phyloP scores from a whole-genome alignment of 345 rosid species.

The Microcos paniculata region DNA sequence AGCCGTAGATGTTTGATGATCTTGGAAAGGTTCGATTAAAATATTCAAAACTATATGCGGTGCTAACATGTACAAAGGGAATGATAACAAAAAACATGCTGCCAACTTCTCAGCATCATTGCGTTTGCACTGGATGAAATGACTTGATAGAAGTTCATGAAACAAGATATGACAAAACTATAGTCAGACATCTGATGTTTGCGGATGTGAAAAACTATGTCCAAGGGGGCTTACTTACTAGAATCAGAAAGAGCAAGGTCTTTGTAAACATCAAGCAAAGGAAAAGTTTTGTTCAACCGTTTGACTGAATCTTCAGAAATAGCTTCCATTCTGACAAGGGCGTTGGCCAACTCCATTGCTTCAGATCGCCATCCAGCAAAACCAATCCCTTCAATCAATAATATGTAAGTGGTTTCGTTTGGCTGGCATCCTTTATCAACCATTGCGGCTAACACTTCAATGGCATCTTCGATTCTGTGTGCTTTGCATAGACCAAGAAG shows the following conservation, averaged over 20 bases:
- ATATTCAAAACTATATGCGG: no score
- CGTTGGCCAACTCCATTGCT: conserved; percentile 69
- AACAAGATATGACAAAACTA: neutral
- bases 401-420: conserved; percentile 66
- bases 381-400: conserved; percentile 75
- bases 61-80: no score
- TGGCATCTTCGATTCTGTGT: conserved; percentile 61
- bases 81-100: no score
- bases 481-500: conserved; percentile 75
- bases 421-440: conserved; percentile 65
- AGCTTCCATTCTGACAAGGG: conserved; percentile 46
- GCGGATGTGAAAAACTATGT: neutral
- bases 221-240: conserved; percentile 21
- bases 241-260: conserved; percentile 36
- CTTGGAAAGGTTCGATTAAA: no score
- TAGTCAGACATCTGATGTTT: neutral
- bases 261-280: conserved; percentile 59
- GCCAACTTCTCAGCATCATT: no score
- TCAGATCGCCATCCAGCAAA: conserved; percentile 69
- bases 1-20: no score
- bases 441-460: conserved; percentile 64
- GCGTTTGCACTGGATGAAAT: no score
- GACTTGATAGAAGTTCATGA: neutral
- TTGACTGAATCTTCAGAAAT: conserved; percentile 53
- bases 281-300: conserved; percentile 63